A percentile compares a stretch with the other conserved stretches of the same genome.
These are phyloP conservation scores for Mortierella sp. DNA, from an alignment of 371 early-diverging fungal genomes.

Conservation along the genomic window DNA sequence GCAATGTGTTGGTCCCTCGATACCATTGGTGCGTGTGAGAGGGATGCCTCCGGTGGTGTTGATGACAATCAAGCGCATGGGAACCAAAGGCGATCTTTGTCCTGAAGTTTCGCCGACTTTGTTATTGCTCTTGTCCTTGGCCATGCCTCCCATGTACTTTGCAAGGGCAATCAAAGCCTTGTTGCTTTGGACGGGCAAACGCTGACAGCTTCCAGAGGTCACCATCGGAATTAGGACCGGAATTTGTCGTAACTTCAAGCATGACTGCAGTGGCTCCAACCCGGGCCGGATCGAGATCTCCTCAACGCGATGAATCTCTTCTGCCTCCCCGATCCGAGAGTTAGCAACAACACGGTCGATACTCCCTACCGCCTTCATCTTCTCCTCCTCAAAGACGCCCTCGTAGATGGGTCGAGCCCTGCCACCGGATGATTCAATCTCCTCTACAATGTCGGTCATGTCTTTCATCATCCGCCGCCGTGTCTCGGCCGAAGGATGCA, in stretches of 20 bases:
- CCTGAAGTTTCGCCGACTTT: background rate
- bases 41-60: constrained; percentile 68
- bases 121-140: background rate
- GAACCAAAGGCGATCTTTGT: constrained; percentile 39
- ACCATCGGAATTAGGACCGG: constrained; percentile 65
- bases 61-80: constrained; percentile 65
- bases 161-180: constrained; percentile 62
- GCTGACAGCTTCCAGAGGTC: constrained; percentile 37
- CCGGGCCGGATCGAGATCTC: constrained; percentile 54
- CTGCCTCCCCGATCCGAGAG: background rate
- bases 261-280: constrained; percentile 35
- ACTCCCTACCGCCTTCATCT: background rate
- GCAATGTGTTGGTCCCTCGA: constrained; percentile 60
- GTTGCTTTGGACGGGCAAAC: constrained; percentile 51
- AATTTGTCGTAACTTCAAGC: constrained; percentile 60
- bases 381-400: constrained; percentile 63
- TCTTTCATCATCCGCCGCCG: constrained; percentile 69
- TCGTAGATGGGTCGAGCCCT: constrained; percentile 76
- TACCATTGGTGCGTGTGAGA: constrained; percentile 61
- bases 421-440: constrained; percentile 84
- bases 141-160: constrained; percentile 54
- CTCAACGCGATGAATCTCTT: constrained; percentile 4
- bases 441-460: constrained; percentile 74
- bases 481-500: constrained; percentile 36
- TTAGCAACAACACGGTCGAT: background rate